These are phyloP conservation scores for Tetratostichococcus sp. DNA, from an alignment of 139 green algal species.

Conservation along the genomic window DNA sequence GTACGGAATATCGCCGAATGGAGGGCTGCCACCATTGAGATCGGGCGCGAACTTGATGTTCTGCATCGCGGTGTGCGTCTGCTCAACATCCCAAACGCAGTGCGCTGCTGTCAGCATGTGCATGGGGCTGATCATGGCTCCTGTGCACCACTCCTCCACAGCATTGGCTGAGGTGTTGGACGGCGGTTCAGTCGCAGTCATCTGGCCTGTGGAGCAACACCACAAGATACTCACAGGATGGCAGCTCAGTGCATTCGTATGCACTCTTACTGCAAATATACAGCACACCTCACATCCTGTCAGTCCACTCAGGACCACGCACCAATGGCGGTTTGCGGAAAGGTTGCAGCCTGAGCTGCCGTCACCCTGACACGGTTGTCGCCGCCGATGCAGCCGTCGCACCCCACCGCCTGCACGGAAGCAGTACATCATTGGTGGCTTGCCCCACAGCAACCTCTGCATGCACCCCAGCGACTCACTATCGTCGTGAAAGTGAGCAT, in stretches of 20 bases:
- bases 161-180: too few relatives aligned
- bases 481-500: too few relatives aligned
- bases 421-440: too few relatives aligned
- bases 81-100: slow-evolving; percentile 22
- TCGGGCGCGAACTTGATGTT: slow-evolving; percentile 7
- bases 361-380: neutral
- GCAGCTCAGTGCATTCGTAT: too few relatives aligned
- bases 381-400: neutral
- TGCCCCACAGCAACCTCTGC: too few relatives aligned
- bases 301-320: too few relatives aligned
- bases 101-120: slow-evolving; percentile 28
- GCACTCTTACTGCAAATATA: too few relatives aligned
- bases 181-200: neutral
- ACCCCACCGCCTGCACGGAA: neutral
- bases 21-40: neutral
- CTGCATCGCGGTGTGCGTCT: neutral
- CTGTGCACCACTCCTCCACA: slow-evolving; percentile 8
- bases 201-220: neutral
- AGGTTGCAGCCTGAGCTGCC: neutral
- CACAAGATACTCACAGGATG: too few relatives aligned
- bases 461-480: too few relatives aligned
- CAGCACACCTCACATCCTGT: too few relatives aligned
- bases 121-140: slow-evolving; percentile 16
- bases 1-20: slow-evolving; percentile 1
- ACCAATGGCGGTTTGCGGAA: neutral